Evolutionary conservation across 306 rosid genomes (phyloP), one percentile per base, ranked within the genome.

Genomic region (Ziziphus jujuba): DNA sequence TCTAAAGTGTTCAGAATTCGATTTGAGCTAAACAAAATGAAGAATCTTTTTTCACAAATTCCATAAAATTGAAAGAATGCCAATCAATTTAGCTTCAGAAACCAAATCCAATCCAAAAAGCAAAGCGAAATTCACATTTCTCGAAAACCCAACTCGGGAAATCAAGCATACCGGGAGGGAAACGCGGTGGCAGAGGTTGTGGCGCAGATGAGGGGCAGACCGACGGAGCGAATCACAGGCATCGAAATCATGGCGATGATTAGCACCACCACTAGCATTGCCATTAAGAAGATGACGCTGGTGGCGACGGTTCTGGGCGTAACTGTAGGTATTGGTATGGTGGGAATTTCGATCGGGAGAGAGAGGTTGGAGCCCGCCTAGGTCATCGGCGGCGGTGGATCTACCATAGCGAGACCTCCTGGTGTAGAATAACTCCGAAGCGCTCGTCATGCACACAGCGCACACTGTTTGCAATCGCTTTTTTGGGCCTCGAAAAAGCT

Each of bases 391-490:
- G 67, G 61, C 34, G 53, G 63, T 22, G 65, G 69, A 65, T 49
- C 98, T 97, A 64, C 87, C 95, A 43, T 71, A 71, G 34, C 98
- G 92, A 63, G 83, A 89, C 78, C 98, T 86, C 70, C 98, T 65
- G 58, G 17, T 70, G 78, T 74, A 57, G 72, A 88, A 90, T 13
- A 92, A 79, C 84, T 92, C 98, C 65, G 89, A 86, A 74, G 96
- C 98, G 90, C 96, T 92, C 93, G 98, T 84, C 97, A 92, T 92
- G 50, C 87, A 85, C 88, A 13, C 28, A 15, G 31, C 23, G 6
- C 43, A 10, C 45, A 40, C 45, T 2, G 45, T 0, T 43, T 25
- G 5, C 24, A 6, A 25, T 43, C 17, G 5, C 7, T 34, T 0
- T 9, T n/a, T 12, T 2, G n/a, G n/a, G 51, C 21, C 13, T 56